Conservation (phyloP, 371 early-diverging fungal species). For the Coemansia linderi region DNA sequence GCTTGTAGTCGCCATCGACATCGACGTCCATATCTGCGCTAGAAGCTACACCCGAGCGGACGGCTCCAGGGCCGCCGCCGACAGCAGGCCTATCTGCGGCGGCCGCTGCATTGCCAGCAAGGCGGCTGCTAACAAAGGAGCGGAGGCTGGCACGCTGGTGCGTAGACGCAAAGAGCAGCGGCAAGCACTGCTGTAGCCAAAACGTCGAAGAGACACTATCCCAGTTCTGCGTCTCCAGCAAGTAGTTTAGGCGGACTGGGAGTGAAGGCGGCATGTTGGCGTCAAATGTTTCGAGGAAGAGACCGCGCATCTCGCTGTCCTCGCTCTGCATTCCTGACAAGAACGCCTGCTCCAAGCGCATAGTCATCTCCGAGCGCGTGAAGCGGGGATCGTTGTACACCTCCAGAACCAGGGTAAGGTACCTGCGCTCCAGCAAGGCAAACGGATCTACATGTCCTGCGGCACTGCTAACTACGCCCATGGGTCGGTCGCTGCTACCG, state of each 20-base stretch:
- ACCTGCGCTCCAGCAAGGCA: conserved; percentile 63
- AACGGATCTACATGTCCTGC: conserved; percentile 21
- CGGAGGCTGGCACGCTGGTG: conserved; percentile 25
- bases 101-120: conserved; percentile 6
- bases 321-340: conserved; percentile 81
- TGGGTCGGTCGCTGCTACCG: not conserved
- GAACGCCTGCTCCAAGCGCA: conserved; percentile 91
- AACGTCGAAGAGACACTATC: conserved; percentile 80
- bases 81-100: not conserved
- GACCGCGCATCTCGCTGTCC: conserved; percentile 74
- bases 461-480: not conserved
- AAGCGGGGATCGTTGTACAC: conserved; percentile 83
- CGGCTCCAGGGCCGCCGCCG: not conserved
- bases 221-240: conserved; percentile 95
- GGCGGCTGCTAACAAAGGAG: conserved; percentile 16
- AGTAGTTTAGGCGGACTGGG: conserved; percentile 78
- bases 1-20: not conserved
- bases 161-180: conserved; percentile 75
- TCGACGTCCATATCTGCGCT: conserved; percentile 22
- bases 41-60: not conserved
- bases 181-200: conserved; percentile 91
- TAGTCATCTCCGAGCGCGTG: conserved; percentile 87
- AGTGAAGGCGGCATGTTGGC: conserved; percentile 70
- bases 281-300: conserved; percentile 83
- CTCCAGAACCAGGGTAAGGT: conserved; percentile 79